Base-by-base conservation (phyloP, 139 green algal genomes). In the Coelastrella sp. region DNA sequence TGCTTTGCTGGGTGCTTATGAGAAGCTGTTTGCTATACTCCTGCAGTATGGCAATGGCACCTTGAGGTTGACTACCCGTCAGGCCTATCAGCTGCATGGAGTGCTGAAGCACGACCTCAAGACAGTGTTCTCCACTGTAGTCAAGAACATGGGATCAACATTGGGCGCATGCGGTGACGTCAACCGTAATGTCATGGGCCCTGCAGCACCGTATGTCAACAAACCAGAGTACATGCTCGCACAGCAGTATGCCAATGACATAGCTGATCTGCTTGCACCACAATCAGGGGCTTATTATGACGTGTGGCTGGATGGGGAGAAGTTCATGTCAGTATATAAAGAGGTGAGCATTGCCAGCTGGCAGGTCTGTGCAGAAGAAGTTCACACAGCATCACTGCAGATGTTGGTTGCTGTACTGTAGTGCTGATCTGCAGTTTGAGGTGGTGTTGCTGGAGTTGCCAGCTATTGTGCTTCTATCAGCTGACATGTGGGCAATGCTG, bases 291-390 rank as follows among this genome's bases (percentile, higher is more conserved):
- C 97, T 4, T 99, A 99, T 91, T 99, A 99, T 85, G 98, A 99
- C 85, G 93, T 99, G 34, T 99, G 98, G 98, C 96, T 99, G 9
- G 97, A 99, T 81, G 98, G 97, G 48, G 97, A 99, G 94, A 99
- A 99, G 93, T 98, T 99, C 83, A 93, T 98, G 83, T 92, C 86
- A 2, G 86, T 94, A 71, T 90, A 96, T 62, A 96, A 94, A 89
- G 95, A 98, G 95, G 93, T 96, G 78, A 74, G 66, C 34, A 40
- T 21, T 5, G 13, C 5, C 9, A 41, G 48, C 48, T 57, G 48
- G 2, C 2, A 15, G 57, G 19, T 6, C 23, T 34, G 30, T 8
- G 57, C 57, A 30, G 57, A 23, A 66, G 57, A 2, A 57, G 17
- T 2, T 57, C 17, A 11, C 48, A 57, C 48, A 57, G 48, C 48